These are phyloP conservation scores for Aspergillus sparsus DNA, from an alignment of 495 filamentous ascomycete genomes.

Conservation along the genomic window DNA sequence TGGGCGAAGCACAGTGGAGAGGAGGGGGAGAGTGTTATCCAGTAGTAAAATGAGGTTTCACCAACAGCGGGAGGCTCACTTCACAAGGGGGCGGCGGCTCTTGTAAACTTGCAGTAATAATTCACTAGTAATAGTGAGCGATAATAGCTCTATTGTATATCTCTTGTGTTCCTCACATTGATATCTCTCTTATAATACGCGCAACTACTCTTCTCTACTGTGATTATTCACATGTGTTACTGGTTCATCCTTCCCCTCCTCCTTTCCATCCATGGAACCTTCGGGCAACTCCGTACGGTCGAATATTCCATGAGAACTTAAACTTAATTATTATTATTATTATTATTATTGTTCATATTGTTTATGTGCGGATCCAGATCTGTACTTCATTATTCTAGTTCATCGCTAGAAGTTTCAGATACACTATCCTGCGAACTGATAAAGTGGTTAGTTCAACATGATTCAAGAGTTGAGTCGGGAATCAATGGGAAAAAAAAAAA, in stretches of 20 bases:
- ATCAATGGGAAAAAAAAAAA: neutral
- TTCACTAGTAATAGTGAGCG: neutral
- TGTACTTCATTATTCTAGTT: neutral
- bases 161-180: neutral
- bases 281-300: too few relatives aligned
- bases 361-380: neutral
- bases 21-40: conserved; percentile 17
- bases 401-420: conserved; percentile 6
- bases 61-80: conserved; percentile 21
- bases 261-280: too few relatives aligned
- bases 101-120: conserved; percentile 5
- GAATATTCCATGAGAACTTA: too few relatives aligned
- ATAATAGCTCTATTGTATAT: neutral
- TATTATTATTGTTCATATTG: neutral
- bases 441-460: neutral
- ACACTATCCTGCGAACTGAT: conserved; percentile 13
- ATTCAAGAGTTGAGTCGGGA: neutral
- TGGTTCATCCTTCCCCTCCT: too few relatives aligned
- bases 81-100: conserved; percentile 19
- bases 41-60: conserved; percentile 22
- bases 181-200: too few relatives aligned
- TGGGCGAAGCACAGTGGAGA: conserved; percentile 9
- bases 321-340: neutral
- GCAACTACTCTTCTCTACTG: too few relatives aligned
- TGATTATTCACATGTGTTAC: too few relatives aligned